phyloP scores from a whole-genome alignment of 1,284 basidiomycete genomes.

The Mrakiaceae sp. region DNA sequence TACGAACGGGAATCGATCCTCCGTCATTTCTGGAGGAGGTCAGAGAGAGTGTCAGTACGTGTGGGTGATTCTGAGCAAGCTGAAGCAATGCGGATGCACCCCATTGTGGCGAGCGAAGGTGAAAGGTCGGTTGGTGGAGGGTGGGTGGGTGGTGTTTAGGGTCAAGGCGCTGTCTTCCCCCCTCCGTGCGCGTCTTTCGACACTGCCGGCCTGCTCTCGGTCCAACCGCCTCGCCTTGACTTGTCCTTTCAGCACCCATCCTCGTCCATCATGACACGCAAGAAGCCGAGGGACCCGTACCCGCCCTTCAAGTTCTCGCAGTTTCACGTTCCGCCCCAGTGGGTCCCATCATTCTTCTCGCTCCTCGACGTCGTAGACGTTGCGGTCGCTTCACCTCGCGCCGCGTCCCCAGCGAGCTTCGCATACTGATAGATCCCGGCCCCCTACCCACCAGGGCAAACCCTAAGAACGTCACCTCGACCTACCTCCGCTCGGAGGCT shows the following conservation, averaged over 20 bases:
- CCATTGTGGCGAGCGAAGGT: no score
- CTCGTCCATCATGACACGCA: slow-evolving; percentile 4
- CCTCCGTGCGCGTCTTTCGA: no score
- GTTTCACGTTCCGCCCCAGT: slow-evolving; percentile 13
- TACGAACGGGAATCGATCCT: slow-evolving; percentile 30
- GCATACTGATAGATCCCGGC: background rate
- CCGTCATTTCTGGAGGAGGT: slow-evolving; percentile 27
- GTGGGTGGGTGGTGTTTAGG: no score
- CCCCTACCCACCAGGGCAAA: slow-evolving; percentile 3
- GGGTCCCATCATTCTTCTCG: background rate
- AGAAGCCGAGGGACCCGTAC: slow-evolving; percentile 10
- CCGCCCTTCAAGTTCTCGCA: slow-evolving; percentile 12
- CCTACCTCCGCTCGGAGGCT: slow-evolving; percentile 7
- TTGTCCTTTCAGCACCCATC: no score
- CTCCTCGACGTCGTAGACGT: background rate
- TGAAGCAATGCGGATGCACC: no score
- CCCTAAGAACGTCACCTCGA: slow-evolving; percentile 14
- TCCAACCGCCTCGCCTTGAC: background rate
- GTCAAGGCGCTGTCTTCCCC: no score
- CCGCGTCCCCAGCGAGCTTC: background rate
- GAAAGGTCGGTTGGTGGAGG: no score
- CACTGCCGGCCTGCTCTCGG: background rate
- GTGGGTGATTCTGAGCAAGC: no score
- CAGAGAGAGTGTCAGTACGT: background rate
- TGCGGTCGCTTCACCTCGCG: background rate